Base-by-base conservation (phyloP, 1,139 yeast genomes). In the Debaryomycetaceae sp. region DNA sequence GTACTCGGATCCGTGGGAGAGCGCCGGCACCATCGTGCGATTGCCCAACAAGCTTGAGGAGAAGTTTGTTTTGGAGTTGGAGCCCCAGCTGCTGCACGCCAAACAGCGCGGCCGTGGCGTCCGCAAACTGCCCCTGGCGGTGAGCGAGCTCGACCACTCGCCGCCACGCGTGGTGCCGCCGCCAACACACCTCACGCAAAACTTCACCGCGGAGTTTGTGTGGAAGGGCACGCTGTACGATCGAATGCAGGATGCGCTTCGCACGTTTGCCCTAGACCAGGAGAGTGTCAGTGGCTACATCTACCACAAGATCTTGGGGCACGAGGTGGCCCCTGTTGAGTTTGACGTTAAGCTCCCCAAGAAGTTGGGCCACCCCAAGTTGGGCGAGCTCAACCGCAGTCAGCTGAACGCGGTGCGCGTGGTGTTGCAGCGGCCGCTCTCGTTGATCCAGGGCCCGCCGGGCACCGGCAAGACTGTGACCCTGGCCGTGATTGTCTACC, bases 381-480 rank as follows among this genome's bases (percentile, higher is more conserved):
- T 83, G 38, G 75, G 91, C 0, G 75, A 73, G 37, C 66, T 89
- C 41, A 89, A 89, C 51, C 65, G 65, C 13, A 84, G 95, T 1
- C 97, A 89, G 56, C 70, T 71, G 2, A 75, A 74, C 46, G 96
- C 96, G 0, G 89, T 89, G 16, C 65, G 71, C 35, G 60, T 75
- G 4, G 96, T 83, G 2, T 58, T 89, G 38, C 74, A 72, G 46
- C 67, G 78, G 44, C 96, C 96, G 2, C 64, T 89, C 27, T 77
- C 95, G 5, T 68, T 89, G 46, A 88, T 89, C 42, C 97, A 89
- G 55, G 97, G 97, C 13, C 97, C 97, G n/a, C 97, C 97, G 2
- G 95, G 95, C 39, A 89, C 97, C 0, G 97, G 97, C 51, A 89
- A 89, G 53, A 89, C 97, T 1, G 95, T 86, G 10, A 88, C 95